Percentiles rank a stretch among this genome's conserved stretches.
Evolutionary conservation across 192 early-diverging fungal genomes (phyloP).

Genomic region (Gaertneriomyces semiglobifer): DNA sequence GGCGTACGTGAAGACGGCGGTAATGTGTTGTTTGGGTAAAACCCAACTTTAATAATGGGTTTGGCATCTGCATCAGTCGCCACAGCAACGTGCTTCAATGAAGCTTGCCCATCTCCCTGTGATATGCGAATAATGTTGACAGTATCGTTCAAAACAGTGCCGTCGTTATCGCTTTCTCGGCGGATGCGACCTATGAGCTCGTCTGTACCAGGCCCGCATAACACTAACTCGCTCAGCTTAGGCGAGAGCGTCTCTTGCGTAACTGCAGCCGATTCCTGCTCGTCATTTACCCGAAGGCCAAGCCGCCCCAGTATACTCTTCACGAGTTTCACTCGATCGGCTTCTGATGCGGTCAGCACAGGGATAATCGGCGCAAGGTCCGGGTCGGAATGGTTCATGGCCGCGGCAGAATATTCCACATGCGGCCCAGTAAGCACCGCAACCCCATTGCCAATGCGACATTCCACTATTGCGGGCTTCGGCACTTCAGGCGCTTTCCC

Average conservation of each 20-base stretch:
- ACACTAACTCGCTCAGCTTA: constrained; percentile 8
- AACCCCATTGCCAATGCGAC: constrained; percentile 57
- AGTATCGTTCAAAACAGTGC: background rate
- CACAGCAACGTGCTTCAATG: too few relatives aligned
- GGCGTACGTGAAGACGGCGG: background rate
- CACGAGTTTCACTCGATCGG: constrained; percentile 25
- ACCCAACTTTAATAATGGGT: too few relatives aligned
- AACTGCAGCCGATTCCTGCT: background rate
- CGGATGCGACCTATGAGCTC: too few relatives aligned
- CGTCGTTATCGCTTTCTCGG: background rate
- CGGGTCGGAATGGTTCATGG: constrained; percentile 43
- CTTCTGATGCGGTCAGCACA: background rate
- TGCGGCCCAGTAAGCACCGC: constrained; percentile 80
- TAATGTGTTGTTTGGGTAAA: too few relatives aligned
- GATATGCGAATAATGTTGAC: too few relatives aligned
- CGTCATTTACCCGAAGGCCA: constrained; percentile 55
- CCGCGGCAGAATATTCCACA: constrained; percentile 71
- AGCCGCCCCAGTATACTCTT: constrained; percentile 59
- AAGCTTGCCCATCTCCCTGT: too few relatives aligned
- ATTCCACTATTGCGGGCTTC: constrained; percentile 61
- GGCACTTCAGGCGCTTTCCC: background rate
- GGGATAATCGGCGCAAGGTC: constrained; percentile 2
- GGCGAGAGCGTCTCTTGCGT: constrained; percentile 2
- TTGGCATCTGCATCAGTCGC: too few relatives aligned
- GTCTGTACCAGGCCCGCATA: background rate